Evolutionary conservation across 2,329 filamentous ascomycete species (phyloP), one percentile per base, ranked within the genome.

Genomic region (Sporothrix pallida): DNA sequence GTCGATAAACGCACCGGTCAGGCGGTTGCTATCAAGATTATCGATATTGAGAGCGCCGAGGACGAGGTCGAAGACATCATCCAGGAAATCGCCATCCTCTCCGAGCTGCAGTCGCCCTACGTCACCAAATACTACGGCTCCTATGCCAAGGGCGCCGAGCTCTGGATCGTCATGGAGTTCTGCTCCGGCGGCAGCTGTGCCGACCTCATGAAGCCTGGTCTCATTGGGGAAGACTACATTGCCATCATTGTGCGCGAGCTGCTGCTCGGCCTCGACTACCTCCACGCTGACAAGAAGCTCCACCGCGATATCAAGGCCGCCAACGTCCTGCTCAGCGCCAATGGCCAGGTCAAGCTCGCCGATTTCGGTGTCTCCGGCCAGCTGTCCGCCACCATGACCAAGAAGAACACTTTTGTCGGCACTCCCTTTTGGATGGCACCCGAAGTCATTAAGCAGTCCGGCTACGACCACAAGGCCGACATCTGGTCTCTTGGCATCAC

Each of bases 121-220:
- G 95, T 98, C 76, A 99, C 96, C 54, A 96, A 97, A 82, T 99
- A 99, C 86, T 94, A 97, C 84, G 96, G 96, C 77, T 98, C 95
- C 73, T 98, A 96, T 80, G 90, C 97, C 78, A 97, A 97, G 80
- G 96, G 95, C 31, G 96, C 95, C 2, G 93, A 98, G 84, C 85
- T 99, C 79, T 99, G 96, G 96, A 99, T 99, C 78, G 94, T 98
- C 81, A 99, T 99, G 96, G 96, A 99, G 83, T 99, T 96, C 80
- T 99, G 96, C 83, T 95, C 95, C 0, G 96, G 96, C 26, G 96
- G 96, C 4, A 98, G 95, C 83, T 98, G 96, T 80, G 94, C 93
- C 67, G 96, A 98, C 81, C 85, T 99, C 75, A 93, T 99, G 91
- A 97, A 97, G 84, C 94, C 96, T 0, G 96, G 96, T 31, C 84